Percentiles rank a stretch among this genome's conserved stretches.
These are phyloP conservation scores for Talaromyces piceae DNA, from an alignment of 2,329 filamentous ascomycete species.

Conservation along the genomic window DNA sequence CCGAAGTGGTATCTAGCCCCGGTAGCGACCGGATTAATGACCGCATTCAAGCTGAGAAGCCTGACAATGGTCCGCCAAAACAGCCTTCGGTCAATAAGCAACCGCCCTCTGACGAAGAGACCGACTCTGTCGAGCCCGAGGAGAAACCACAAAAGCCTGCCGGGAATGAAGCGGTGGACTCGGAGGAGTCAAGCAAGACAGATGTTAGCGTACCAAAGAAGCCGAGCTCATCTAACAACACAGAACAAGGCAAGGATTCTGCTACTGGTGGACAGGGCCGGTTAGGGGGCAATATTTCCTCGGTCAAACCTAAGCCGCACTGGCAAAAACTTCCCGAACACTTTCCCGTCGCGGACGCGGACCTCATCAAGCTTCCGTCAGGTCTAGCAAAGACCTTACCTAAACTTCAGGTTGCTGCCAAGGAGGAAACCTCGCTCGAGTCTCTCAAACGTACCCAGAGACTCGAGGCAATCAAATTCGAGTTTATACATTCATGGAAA, in stretches of 20 bases:
- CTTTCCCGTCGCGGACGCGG: slow-evolving; percentile 65
- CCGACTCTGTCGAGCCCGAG: background rate
- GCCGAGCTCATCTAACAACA: background rate
- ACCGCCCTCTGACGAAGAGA: background rate
- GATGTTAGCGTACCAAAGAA: background rate
- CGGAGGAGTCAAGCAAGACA: background rate
- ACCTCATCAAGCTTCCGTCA: slow-evolving; percentile 68
- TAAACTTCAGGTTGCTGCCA: slow-evolving; percentile 66
- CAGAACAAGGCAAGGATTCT: background rate
- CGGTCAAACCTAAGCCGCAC: slow-evolving; percentile 41
- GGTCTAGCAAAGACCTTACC: slow-evolving; percentile 64
- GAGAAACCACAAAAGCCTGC: background rate
- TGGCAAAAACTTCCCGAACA: slow-evolving; percentile 70
- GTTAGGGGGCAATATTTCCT: slow-evolving; percentile 8
- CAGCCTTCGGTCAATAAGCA: background rate
- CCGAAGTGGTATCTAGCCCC: slow-evolving; percentile 4
- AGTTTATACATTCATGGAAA: slow-evolving; percentile 71
- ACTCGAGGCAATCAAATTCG: slow-evolving; percentile 59
- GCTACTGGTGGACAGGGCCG: background rate
- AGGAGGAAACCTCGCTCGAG: slow-evolving; percentile 52
- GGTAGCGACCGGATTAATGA: background rate
- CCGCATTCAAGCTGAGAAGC: background rate
- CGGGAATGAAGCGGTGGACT: background rate
- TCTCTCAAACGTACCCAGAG: slow-evolving; percentile 59
- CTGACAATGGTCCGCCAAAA: background rate